Evolutionary conservation across 108 stramenopile genomes (phyloP).

Genomic region (Cyclotella cryptica): DNA sequence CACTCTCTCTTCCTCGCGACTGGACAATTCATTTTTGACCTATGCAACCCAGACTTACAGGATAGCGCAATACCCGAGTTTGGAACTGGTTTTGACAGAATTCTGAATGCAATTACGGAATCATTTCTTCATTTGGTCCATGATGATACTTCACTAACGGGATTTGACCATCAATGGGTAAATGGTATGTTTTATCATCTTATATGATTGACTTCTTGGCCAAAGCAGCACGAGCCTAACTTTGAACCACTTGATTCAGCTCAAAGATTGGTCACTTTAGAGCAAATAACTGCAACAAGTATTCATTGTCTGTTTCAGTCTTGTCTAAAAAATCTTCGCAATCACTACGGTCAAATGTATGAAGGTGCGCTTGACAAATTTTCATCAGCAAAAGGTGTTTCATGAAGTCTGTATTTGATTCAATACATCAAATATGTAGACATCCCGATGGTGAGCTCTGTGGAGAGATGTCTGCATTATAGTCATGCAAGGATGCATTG

Average conservation of each 20-base stretch:
- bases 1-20: no score
- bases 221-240: slow-evolving; percentile 23
- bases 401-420: slow-evolving; percentile 56
- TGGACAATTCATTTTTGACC: slow-evolving; percentile 49
- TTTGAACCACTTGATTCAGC: slow-evolving; percentile 36
- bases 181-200: not conserved
- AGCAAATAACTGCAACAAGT: slow-evolving; percentile 30
- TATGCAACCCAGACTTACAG: slow-evolving; percentile 13
- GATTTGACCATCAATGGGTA: slow-evolving; percentile 34
- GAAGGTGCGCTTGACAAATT: slow-evolving; percentile 44
- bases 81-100: slow-evolving; percentile 46
- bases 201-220: not conserved
- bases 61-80: slow-evolving; percentile 57
- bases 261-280: slow-evolving; percentile 33
- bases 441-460: slow-evolving; percentile 32
- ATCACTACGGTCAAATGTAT: slow-evolving; percentile 51
- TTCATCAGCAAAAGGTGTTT: slow-evolving; percentile 54
- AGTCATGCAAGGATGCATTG: slow-evolving; percentile 52
- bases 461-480: slow-evolving; percentile 37
- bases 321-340: slow-evolving; percentile 50
- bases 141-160: slow-evolving; percentile 17
- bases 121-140: slow-evolving; percentile 17
- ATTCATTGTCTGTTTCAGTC: slow-evolving; percentile 45
- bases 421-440: slow-evolving; percentile 61
- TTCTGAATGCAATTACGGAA: slow-evolving; percentile 40